phyloP scores from a whole-genome alignment of 2,329 filamentous ascomycete genomes.

The Knufia petricola region DNA sequence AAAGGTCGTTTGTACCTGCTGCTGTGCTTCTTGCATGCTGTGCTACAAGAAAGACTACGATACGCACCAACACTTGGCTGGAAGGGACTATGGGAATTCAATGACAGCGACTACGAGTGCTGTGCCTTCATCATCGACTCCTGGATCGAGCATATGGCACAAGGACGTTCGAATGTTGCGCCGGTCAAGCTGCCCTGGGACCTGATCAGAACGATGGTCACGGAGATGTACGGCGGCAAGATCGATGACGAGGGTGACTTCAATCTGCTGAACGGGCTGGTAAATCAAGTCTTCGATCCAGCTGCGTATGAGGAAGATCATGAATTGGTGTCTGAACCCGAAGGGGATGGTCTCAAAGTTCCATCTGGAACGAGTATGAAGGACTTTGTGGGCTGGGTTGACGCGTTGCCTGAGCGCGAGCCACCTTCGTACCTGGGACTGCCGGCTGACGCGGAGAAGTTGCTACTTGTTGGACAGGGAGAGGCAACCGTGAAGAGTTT shows the following conservation, averaged over 20 bases:
- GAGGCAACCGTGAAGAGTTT: constrained; percentile 75
- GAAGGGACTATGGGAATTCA: constrained; percentile 99
- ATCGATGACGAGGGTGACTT: constrained; percentile 89
- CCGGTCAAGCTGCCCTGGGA: constrained; percentile 94
- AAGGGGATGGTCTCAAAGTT: constrained; percentile 56
- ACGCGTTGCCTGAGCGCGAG: constrained; percentile 83
- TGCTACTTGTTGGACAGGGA: constrained; percentile 81
- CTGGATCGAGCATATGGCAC: constrained; percentile 77
- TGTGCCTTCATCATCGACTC: constrained; percentile 91
- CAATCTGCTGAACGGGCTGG: constrained; percentile 59
- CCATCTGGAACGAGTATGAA: constrained; percentile 72
- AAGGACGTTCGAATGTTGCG: constrained; percentile 82
- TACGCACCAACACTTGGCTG: constrained; percentile 91
- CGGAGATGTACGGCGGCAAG: constrained; percentile 95
- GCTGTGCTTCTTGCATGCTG: constrained; percentile 87
- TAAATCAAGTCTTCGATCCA: constrained; percentile 69
- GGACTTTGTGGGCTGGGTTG: constrained; percentile 87
- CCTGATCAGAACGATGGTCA: constrained; percentile 81
- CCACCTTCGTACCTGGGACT: constrained; percentile 90
- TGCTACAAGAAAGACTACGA: constrained; percentile 85
- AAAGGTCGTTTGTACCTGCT: constrained; percentile 82
- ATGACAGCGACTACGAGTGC: constrained; percentile 99
- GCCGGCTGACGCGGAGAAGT: constrained; percentile 91
- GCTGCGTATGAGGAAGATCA: constrained; percentile 88
- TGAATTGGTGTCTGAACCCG: constrained; percentile 66